Conservation (phyloP, 345 rosid genomes). For the Moricandia arvensis region DNA sequence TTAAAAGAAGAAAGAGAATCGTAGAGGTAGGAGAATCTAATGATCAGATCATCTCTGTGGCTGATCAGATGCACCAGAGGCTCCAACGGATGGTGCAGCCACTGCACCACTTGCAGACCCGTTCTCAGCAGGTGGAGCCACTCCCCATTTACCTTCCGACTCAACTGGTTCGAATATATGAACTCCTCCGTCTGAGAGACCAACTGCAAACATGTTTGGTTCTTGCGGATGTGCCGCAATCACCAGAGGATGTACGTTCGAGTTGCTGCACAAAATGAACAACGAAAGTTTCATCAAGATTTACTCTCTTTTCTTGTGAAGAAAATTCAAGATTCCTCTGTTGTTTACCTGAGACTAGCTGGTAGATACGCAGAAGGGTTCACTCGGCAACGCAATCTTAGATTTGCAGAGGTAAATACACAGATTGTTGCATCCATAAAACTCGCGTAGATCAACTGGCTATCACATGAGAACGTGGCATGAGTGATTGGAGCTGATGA, state of each 20-base stretch:
- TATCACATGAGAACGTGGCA: conserved; percentile 94
- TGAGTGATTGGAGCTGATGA: conserved; percentile 80
- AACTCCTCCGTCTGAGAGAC: conserved; percentile 94
- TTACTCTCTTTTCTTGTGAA: background rate
- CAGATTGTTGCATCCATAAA: conserved; percentile 84
- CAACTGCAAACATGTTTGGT: conserved; percentile 89
- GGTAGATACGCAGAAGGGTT: conserved; percentile 81
- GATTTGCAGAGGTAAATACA: conserved; percentile 73
- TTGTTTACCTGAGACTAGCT: conserved; percentile 68
- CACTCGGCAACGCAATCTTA: conserved; percentile 74
- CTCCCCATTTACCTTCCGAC: conserved; percentile 94
- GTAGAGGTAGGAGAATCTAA: background rate
- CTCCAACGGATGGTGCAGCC: conserved; percentile 65
- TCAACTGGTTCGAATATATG: conserved; percentile 92
- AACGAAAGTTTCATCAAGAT: background rate
- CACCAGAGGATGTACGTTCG: conserved; percentile 83
- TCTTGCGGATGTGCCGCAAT: conserved; percentile 97
- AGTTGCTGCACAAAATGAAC: conserved; percentile 44
- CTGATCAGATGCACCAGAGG: conserved; percentile 80
- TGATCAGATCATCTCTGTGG: conserved; percentile 64
- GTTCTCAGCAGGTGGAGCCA: conserved; percentile 81
- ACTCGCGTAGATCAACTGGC: conserved; percentile 85
- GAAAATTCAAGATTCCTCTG: conserved; percentile 7
- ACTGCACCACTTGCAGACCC: conserved; percentile 71
- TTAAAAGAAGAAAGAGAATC: conserved; percentile 9